Conservation (phyloP, 2,329 filamentous ascomycete genomes). For the Clonostachys solani region DNA sequence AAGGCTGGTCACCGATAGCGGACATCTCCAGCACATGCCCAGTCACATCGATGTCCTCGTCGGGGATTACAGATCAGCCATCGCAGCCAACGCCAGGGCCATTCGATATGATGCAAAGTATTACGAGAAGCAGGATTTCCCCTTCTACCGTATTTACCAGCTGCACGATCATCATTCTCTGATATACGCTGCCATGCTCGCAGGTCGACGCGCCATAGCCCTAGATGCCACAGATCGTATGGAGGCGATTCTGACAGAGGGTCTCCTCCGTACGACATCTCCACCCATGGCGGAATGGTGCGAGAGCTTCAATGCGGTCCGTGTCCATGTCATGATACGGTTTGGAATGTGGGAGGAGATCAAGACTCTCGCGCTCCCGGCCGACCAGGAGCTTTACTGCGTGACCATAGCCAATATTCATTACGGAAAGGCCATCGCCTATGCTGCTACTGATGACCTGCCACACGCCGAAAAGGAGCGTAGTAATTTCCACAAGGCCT, state of each 20-base stretch:
- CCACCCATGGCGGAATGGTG: conserved; percentile 71
- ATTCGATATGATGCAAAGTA: conserved; percentile 63
- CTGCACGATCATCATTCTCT: conserved; percentile 69
- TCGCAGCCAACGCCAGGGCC: conserved; percentile 60
- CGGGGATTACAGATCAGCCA: conserved; percentile 50
- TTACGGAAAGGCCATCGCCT: conserved; percentile 63
- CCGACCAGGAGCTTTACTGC: conserved; percentile 54
- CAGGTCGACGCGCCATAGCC: conserved; percentile 56
- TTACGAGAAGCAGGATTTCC: conserved; percentile 49
- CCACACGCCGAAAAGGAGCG: conserved; percentile 43
- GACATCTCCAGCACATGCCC: conserved; percentile 14
- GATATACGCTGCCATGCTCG: conserved; percentile 74
- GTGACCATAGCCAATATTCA: conserved; percentile 60
- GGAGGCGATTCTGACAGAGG: conserved; percentile 56
- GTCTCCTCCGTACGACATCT: conserved; percentile 52
- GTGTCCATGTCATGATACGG: conserved; percentile 63
- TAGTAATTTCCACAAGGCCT: conserved; percentile 40
- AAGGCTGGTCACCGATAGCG: conserved; percentile 10
- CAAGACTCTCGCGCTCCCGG: conserved; percentile 44
- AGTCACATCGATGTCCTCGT: conserved; percentile 13
- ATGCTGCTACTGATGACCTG: conserved; percentile 49
- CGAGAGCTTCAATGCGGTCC: conserved; percentile 60
- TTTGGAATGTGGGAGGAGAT: conserved; percentile 67
- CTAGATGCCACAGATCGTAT: conserved; percentile 54
- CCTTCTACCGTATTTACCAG: conserved; percentile 72